phyloP scores from a whole-genome alignment of 371 early-diverging fungal species.

The Mortierella polycephala region DNA sequence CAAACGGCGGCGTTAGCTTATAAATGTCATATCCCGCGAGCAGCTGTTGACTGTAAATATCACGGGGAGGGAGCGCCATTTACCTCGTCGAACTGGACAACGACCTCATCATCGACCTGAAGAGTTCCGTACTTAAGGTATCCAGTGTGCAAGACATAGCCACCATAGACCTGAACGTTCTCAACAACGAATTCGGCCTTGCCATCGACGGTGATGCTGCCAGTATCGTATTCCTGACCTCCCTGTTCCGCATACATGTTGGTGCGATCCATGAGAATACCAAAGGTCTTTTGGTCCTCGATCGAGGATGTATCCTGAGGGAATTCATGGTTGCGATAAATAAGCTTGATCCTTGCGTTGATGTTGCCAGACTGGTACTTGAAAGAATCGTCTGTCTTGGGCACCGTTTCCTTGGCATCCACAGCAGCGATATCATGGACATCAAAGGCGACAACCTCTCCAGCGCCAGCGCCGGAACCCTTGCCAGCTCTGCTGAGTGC shows the following conservation, averaged over 20 bases:
- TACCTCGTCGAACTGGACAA: conserved; percentile 86
- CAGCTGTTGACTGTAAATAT: not conserved
- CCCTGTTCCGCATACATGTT: conserved; percentile 99
- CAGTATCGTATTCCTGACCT: conserved; percentile 99
- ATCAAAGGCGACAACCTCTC: conserved; percentile 81
- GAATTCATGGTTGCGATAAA: conserved; percentile 72
- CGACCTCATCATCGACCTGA: conserved; percentile 75
- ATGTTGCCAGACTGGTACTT: conserved; percentile 87
- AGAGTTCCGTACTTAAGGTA: conserved; percentile 90
- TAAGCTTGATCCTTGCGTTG: conserved; percentile 76
- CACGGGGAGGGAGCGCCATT: conserved; percentile 1
- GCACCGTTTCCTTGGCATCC: conserved; percentile 76
- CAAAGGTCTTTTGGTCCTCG: conserved; percentile 70
- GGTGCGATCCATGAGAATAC: conserved; percentile 96
- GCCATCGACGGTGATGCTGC: conserved; percentile 87
- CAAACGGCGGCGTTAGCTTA: not conserved
- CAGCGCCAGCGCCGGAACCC: conserved; percentile 65
- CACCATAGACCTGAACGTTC: conserved; percentile 95
- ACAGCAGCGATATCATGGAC: conserved; percentile 93
- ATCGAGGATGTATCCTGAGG: conserved; percentile 57
- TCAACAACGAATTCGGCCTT: conserved; percentile 92
- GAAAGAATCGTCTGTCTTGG: conserved; percentile 90
- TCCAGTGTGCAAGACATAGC: conserved; percentile 98
- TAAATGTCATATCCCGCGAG: not conserved
- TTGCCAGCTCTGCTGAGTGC: conserved; percentile 80